A percentile compares a stretch with the other conserved stretches of the same genome.
Conservation (phyloP, 1,284 basidiomycete genomes). For the Leccinum pachyderme region DNA sequence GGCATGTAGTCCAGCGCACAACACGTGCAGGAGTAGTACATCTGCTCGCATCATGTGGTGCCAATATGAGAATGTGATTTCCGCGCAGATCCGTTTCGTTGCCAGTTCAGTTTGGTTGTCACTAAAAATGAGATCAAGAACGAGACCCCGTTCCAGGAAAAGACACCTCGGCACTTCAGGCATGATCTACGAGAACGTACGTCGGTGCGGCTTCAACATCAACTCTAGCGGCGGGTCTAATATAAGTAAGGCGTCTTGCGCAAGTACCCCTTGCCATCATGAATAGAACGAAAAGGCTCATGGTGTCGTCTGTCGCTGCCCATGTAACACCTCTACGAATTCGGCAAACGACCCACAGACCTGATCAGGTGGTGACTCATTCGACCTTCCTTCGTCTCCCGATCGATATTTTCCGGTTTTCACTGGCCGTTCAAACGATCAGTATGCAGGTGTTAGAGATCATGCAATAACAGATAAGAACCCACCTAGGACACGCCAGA, state of each 20-base stretch:
- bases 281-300: not conserved
- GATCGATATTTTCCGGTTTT: constrained; percentile 62
- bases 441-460: not conserved
- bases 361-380: constrained; percentile 47
- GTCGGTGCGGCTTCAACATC: too few species aligned
- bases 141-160: too few species aligned
- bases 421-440: constrained; percentile 36
- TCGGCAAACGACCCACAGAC: constrained; percentile 52
- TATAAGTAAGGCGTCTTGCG: too few species aligned
- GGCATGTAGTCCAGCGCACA: constrained; percentile 31
- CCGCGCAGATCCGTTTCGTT: too few species aligned
- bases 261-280: not conserved
- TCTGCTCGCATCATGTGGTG: not conserved
- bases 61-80: too few species aligned
- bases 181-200: too few species aligned
- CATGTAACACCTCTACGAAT: constrained; percentile 48
- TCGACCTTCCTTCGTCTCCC: constrained; percentile 50
- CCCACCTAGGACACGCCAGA: constrained; percentile 63
- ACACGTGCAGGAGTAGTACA: not conserved
- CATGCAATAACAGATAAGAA: not conserved
- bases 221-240: too few species aligned
- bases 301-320: not conserved
- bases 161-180: too few species aligned
- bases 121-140: too few species aligned
- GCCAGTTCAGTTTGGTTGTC: too few species aligned